phyloP scores from a whole-genome alignment of 371 early-diverging fungal species.

The Lichtheimia hyalospora region DNA sequence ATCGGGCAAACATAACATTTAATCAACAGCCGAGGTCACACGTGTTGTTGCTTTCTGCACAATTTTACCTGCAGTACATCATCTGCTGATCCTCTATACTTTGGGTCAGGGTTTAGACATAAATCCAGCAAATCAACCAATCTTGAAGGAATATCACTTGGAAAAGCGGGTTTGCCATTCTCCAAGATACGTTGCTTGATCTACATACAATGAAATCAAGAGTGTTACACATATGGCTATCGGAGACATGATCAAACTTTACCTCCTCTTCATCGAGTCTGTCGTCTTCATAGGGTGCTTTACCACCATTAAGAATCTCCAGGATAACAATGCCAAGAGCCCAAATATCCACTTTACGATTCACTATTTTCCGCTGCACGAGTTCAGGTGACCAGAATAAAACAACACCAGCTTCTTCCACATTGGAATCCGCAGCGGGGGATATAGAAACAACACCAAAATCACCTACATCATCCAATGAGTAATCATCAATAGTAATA shows the following conservation, averaged over 20 bases:
- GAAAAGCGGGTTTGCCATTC: constrained; percentile 39
- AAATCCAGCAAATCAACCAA: constrained; percentile 38
- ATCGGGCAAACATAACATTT: constrained; percentile 4
- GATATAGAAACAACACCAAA: constrained; percentile 54
- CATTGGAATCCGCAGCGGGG: constrained; percentile 46
- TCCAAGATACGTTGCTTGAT: constrained; percentile 48
- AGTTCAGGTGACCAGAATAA: constrained; percentile 56
- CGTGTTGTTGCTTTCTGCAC: neutral
- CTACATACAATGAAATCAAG: constrained; percentile 15
- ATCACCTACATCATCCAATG: constrained; percentile 30
- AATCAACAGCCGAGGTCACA: neutral
- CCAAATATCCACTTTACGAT: constrained; percentile 50
- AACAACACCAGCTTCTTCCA: constrained; percentile 55
- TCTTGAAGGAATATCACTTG: constrained; percentile 33
- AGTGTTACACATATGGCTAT: neutral
- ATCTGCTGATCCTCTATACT: constrained; percentile 30
- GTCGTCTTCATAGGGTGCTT: constrained; percentile 55
- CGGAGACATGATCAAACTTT: constrained; percentile 3
- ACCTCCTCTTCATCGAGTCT: constrained; percentile 47
- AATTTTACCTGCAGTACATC: constrained; percentile 34
- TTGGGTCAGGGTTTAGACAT: constrained; percentile 43
- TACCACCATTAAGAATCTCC: constrained; percentile 47
- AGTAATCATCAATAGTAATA: neutral
- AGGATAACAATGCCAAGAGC: constrained; percentile 52
- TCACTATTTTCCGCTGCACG: constrained; percentile 43